These are phyloP conservation scores for Medicago lupulina DNA, from an alignment of 306 rosid genomes.

Conservation along the genomic window DNA sequence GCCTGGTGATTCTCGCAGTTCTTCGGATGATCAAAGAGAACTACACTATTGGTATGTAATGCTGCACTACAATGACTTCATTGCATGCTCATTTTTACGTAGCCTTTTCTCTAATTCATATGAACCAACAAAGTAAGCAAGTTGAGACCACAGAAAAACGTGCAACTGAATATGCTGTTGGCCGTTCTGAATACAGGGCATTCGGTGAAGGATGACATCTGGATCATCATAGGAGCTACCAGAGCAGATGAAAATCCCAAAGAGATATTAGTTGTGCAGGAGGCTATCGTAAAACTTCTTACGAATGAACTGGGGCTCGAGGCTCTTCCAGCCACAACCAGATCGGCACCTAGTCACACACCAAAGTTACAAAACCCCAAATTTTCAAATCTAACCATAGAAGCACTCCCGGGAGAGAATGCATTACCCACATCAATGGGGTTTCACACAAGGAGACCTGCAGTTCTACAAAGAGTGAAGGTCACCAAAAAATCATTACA, in stretches of 20 bases:
- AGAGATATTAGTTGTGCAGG: slow-evolving; percentile 61
- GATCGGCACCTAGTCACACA: slow-evolving; percentile 47
- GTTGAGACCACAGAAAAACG: background rate
- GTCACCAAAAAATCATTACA: slow-evolving; percentile 75
- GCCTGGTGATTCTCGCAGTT: slow-evolving; percentile 87
- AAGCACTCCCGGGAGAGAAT: slow-evolving; percentile 43
- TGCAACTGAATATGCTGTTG: slow-evolving; percentile 31
- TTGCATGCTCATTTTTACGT: slow-evolving; percentile 21
- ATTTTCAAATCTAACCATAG: slow-evolving; percentile 42
- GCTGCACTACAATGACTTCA: slow-evolving; percentile 21
- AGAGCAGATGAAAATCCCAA: slow-evolving; percentile 53
- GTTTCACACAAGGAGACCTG: slow-evolving; percentile 75
- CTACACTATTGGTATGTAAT: slow-evolving; percentile 62
- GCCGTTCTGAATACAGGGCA: slow-evolving; percentile 63
- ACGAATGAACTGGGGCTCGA: slow-evolving; percentile 76
- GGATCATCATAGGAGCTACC: slow-evolving; percentile 74
- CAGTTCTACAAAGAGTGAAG: slow-evolving; percentile 68
- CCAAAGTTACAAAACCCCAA: slow-evolving; percentile 38
- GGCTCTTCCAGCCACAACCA: slow-evolving; percentile 60
- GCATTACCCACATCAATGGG: slow-evolving; percentile 40
- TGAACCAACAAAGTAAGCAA: slow-evolving; percentile 20
- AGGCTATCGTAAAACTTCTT: slow-evolving; percentile 73
- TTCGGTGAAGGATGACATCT: slow-evolving; percentile 72
- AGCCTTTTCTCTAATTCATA: slow-evolving; percentile 9
- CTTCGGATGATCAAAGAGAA: slow-evolving; percentile 94